Evolutionary conservation across 2,329 filamentous ascomycete species (phyloP), one percentile per base, ranked within the genome.

Genomic region (Fusarium sp.): DNA sequence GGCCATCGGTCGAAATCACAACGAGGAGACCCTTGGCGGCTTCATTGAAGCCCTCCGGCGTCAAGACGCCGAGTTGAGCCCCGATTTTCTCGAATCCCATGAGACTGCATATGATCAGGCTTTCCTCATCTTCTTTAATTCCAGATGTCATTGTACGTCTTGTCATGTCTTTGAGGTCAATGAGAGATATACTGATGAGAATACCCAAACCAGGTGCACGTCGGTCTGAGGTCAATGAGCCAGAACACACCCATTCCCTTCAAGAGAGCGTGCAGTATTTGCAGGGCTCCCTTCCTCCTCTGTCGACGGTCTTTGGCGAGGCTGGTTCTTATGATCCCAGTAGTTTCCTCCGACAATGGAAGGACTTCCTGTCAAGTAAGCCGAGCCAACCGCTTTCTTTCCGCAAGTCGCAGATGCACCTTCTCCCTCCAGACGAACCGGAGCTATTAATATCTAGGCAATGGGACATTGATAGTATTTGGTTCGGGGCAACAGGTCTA

Each of bases 381-480:
- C 67, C 57, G 14, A 24, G 27, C 20, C 20, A 43, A 22, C 67
- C 62, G 18, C 56, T 69, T 3, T 69, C 65, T 2, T 67, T 67
- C 31, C 59, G 24, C 16, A 69, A 69, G 37, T 64, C 62, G 39
- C 48, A 69, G 48, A 45, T 48, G 20, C 33, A 3, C 48, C 61
- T 18, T 20, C 39, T 62, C 56, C 7, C 33, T 6, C 3, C 33
- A 6, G 5, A 35, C 33, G 33, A 35, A 35, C 33, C 33, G 5
- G 33, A 35, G 13, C 33, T 35, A 13, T 5, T 35, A 5, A 13
- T 35, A 27, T 71, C 6, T n/a, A 29, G 59, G 14, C 59, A 48
- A 4, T 71, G 68, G 64, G 67, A 67, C n/a, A 20, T 70, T 24
- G 59, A 67, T 33, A 70, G 67, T 18, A 33, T 70, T 37, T 70